Evolutionary conservation across 495 filamentous ascomycete species (phyloP).

Genomic region (Geoglossum glabrum): DNA sequence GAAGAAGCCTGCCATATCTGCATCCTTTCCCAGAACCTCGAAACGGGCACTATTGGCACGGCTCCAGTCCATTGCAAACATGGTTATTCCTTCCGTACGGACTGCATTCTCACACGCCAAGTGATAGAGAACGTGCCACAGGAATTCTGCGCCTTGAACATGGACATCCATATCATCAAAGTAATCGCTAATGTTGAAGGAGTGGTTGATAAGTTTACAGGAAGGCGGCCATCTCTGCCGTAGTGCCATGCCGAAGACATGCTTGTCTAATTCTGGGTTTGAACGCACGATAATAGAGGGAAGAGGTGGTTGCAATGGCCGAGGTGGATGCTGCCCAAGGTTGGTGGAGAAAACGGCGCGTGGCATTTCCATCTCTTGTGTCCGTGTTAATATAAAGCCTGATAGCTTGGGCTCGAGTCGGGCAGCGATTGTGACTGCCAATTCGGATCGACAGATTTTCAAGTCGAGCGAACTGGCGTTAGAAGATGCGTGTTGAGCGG

Average conservation of each 20-base stretch:
- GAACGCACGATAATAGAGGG: not conserved
- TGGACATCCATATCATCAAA: constrained; percentile 3
- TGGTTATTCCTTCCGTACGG: not conserved
- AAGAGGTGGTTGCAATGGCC: not conserved
- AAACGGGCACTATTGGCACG: not conserved
- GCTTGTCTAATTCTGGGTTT: not conserved
- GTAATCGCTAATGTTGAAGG: constrained; percentile 1
- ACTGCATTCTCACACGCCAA: constrained; percentile 1
- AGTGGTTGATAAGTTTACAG: not conserved
- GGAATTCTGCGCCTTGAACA: constrained; percentile 2
- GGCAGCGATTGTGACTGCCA: not conserved
- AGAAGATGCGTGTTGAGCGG: too few species aligned
- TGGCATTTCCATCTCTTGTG: not conserved
- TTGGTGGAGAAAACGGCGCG: constrained; percentile 4
- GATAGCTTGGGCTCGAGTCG: not conserved
- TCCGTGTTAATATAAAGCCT: not conserved
- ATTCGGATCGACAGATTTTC: too few species aligned
- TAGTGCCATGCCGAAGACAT: not conserved
- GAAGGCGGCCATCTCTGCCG: not conserved
- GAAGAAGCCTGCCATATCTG: constrained; percentile 8
- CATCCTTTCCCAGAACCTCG: not conserved
- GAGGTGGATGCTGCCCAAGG: not conserved
- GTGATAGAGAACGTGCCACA: not conserved
- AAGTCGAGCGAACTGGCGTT: too few species aligned
- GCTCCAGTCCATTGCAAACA: not conserved